Evolutionary conservation across 345 rosid genomes (phyloP).

Genomic region (Dipteronia sinensis): DNA sequence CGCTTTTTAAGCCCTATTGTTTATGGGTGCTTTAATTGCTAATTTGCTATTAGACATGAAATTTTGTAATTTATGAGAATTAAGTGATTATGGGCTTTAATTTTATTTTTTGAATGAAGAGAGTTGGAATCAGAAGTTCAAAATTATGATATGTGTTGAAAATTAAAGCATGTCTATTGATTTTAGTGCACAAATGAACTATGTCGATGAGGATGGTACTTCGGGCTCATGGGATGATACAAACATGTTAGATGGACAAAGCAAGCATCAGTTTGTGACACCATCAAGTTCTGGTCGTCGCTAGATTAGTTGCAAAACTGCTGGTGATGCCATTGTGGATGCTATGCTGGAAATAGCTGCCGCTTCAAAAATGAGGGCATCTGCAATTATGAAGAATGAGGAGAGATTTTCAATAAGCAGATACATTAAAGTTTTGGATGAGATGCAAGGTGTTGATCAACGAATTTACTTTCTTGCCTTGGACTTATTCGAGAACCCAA

Average conservation of each 20-base stretch:
- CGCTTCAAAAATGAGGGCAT: constrained; percentile 77
- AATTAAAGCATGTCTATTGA: constrained; percentile 27
- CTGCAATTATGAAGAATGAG: constrained; percentile 60
- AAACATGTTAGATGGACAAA: constrained; percentile 58
- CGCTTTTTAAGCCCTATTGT: neutral
- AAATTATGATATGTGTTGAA: constrained; percentile 3
- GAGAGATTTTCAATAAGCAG: constrained; percentile 82
- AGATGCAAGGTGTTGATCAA: constrained; percentile 76
- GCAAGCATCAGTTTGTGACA: constrained; percentile 42
- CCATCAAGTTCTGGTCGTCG: constrained; percentile 50
- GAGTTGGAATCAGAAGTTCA: neutral
- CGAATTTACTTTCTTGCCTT: too few species aligned
- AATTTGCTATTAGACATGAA: neutral
- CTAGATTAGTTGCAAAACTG: constrained; percentile 68
- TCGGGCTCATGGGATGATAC: constrained; percentile 62
- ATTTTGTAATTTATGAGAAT: neutral
- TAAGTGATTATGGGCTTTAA: neutral
- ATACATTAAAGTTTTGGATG: constrained; percentile 80
- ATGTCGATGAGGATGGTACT: constrained; percentile 52
- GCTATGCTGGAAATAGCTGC: too few species aligned
- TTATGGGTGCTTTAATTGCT: neutral
- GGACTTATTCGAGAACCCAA: constrained; percentile 72
- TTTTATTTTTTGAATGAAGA: constrained; percentile 10
- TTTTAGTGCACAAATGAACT: constrained; percentile 43
- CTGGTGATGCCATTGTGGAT: constrained; percentile 83